Evolutionary conservation across 2,329 filamentous ascomycete species (phyloP).

Genomic region (Colletotrichum musae): DNA sequence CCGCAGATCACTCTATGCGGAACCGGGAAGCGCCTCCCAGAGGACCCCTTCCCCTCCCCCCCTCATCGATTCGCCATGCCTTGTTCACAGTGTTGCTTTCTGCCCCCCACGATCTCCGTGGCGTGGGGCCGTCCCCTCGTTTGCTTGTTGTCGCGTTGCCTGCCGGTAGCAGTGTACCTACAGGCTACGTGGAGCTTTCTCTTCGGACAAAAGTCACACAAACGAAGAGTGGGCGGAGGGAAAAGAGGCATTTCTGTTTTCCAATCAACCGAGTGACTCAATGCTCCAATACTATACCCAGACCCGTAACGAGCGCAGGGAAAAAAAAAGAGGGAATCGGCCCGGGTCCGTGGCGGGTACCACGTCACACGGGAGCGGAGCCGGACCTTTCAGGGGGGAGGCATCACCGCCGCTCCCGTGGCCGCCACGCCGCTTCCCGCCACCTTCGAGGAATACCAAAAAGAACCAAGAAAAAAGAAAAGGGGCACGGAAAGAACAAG

Average conservation of each 20-base stretch:
- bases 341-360: background rate
- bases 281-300: too few species aligned
- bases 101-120: too few species aligned
- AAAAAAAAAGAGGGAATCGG: background rate
- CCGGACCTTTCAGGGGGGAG: background rate
- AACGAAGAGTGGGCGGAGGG: too few species aligned
- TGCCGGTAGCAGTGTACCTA: too few species aligned
- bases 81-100: too few species aligned
- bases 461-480: background rate
- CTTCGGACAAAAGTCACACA: too few species aligned
- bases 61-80: background rate
- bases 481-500: background rate
- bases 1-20: constrained; percentile 34
- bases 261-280: too few species aligned
- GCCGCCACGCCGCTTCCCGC: background rate
- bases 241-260: too few species aligned
- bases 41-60: background rate
- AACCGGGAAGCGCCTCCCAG: constrained; percentile 14
- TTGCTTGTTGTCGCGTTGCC: too few species aligned
- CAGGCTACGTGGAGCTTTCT: too few species aligned
- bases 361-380: constrained; percentile 10
- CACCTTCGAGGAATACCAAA: background rate
- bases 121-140: too few species aligned
- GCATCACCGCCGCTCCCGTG: constrained; percentile 9
- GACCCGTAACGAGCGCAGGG: background rate